These are phyloP conservation scores for Candida dendrica DNA, from an alignment of 805 yeast species.

Conservation along the genomic window DNA sequence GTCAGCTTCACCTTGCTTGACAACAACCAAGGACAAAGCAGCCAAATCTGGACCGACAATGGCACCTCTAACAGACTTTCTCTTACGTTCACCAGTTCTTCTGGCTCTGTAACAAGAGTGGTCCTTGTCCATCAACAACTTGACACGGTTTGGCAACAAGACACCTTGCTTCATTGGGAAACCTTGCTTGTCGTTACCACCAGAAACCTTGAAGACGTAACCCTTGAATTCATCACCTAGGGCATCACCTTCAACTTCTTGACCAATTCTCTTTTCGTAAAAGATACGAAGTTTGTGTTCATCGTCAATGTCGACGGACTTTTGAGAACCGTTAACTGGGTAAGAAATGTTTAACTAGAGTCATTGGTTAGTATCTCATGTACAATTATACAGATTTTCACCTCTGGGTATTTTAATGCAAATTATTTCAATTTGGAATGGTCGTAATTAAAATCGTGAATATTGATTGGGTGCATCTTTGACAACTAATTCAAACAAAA, in stretches of 20 bases:
- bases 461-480: too few relatives aligned
- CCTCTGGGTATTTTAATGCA: too few relatives aligned
- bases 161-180: constrained; percentile 99
- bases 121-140: constrained; percentile 87
- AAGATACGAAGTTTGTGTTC: constrained; percentile 97
- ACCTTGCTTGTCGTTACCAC: constrained; percentile 99
- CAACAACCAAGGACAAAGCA: constrained; percentile 86
- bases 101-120: constrained; percentile 99
- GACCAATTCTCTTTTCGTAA: constrained; percentile 99
- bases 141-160: constrained; percentile 99
- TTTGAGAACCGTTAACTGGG: constrained; percentile 99
- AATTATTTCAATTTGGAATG: too few relatives aligned
- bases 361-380: too few relatives aligned
- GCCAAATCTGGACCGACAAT: constrained; percentile 96
- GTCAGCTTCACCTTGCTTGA: constrained; percentile 96
- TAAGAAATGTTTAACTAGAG: constrained; percentile 99
- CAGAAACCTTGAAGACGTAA: constrained; percentile 96
- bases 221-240: constrained; percentile 98
- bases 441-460: too few relatives aligned
- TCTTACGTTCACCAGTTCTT: constrained; percentile 99
- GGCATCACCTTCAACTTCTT: constrained; percentile 98
- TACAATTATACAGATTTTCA: too few relatives aligned
- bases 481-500: too few relatives aligned
- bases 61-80: constrained; percentile 99
- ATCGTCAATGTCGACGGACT: constrained; percentile 95